phyloP scores from a whole-genome alignment of 2,329 filamentous ascomycete genomes.

The Achaetomium macrosporum region DNA sequence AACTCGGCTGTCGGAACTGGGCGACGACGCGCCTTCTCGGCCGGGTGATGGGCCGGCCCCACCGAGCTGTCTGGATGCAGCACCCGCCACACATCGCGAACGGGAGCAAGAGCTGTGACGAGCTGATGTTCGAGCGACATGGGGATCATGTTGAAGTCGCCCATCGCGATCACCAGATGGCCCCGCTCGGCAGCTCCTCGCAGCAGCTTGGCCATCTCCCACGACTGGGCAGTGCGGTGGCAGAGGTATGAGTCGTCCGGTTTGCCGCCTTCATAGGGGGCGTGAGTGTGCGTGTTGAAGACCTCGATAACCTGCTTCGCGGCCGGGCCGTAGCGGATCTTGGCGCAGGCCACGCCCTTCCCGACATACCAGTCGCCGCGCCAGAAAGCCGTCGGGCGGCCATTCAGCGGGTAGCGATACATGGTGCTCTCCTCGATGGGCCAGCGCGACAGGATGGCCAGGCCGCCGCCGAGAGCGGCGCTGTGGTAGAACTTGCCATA shows the following conservation, averaged over 20 bases:
- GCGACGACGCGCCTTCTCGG: constrained; percentile 59
- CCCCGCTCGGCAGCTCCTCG: constrained; percentile 73
- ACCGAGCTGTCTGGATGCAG: constrained; percentile 79
- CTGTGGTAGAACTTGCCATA: constrained; percentile 90
- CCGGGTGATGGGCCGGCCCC: constrained; percentile 61
- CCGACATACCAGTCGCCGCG: constrained; percentile 95
- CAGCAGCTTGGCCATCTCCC: constrained; percentile 89
- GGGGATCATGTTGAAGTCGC: constrained; percentile 97
- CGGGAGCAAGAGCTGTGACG: constrained; percentile 69
- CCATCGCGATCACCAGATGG: constrained; percentile 77
- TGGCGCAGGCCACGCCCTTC: constrained; percentile 83
- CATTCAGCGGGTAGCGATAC: constrained; percentile 84
- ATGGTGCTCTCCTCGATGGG: constrained; percentile 86
- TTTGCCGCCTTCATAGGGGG: constrained; percentile 70
- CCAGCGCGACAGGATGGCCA: constrained; percentile 87
- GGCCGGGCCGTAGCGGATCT: constrained; percentile 63
- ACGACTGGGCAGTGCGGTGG: constrained; percentile 87
- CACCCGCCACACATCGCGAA: constrained; percentile 78
- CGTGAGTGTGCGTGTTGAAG: constrained; percentile 87
- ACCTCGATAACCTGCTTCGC: constrained; percentile 70
- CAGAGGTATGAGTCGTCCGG: constrained; percentile 80
- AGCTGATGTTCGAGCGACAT: constrained; percentile 76
- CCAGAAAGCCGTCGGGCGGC: constrained; percentile 87
- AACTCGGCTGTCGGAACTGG: constrained; percentile 69
- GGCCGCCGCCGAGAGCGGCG: constrained; percentile 81